phyloP scores from a whole-genome alignment of 2,329 filamentous ascomycete species.

The Xylaria sp. region DNA sequence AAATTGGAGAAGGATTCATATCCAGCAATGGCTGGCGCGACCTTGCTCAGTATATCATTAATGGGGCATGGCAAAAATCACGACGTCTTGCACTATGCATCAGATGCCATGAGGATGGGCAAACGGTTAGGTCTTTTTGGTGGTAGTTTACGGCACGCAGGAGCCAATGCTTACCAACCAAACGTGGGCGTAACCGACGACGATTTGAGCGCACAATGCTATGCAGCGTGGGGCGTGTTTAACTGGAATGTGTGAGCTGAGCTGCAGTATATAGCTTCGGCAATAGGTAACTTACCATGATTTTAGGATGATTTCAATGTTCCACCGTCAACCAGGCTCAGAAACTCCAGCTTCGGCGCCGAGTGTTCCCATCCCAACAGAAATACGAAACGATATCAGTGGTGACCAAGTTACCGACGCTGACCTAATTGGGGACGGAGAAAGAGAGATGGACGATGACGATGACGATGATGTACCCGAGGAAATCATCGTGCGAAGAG shows the following conservation, averaged over 20 bases:
- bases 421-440: background rate
- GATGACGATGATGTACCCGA: background rate
- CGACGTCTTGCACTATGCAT: constrained; percentile 48
- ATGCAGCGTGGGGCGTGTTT: constrained; percentile 53
- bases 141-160: constrained; percentile 15
- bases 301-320: constrained; percentile 48
- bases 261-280: background rate
- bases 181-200: background rate
- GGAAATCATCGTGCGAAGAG: constrained; percentile 36
- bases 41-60: constrained; percentile 51
- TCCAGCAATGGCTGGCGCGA: constrained; percentile 49
- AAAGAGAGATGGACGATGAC: background rate
- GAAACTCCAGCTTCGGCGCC: constrained; percentile 43
- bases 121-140: constrained; percentile 49
- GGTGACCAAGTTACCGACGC: background rate
- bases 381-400: background rate
- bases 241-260: constrained; percentile 54
- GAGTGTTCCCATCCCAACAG: constrained; percentile 41
- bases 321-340: constrained; percentile 51
- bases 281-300: constrained; percentile 1
- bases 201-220: constrained; percentile 22
- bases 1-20: constrained; percentile 41
- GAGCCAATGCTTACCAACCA: background rate
- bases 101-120: constrained; percentile 48
- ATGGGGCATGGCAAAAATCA: constrained; percentile 53